Evolutionary conservation across 257 asterid species (phyloP), one percentile per base, ranked within the genome.

Genomic region (Jacaranda mimosifolia): DNA sequence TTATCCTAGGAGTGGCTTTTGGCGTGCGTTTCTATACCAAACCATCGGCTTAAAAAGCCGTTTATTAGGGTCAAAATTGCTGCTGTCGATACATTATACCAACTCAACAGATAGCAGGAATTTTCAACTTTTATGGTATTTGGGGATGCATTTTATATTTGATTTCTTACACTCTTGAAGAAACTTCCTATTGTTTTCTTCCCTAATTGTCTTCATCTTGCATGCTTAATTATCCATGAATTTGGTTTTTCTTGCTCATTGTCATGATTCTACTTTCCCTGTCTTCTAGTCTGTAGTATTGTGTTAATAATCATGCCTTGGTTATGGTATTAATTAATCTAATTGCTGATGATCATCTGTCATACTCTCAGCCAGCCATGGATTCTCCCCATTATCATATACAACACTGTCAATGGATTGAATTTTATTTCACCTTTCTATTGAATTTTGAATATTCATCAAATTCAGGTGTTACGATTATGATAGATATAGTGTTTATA

Each of bases 11-110:
- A 0, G 85, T 87, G 58, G 97, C 97, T 69, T 79, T 92, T 26
- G 97, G 87, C 18, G 78, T 91, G 72, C 95, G 95, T 70, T 88
- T 86, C 91, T 92, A 90, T 76, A 89, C 91, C 86, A 92, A 91
- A 78, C 72, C 94, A 35, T 75, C 94, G 1, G 90, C 93, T 82
- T 90, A 80, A 89, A 18, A 18, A 11, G 5, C 48, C 36, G 46
- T 26, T 26, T 26, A 1, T 26, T 2, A 26, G 32, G 32, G 70
- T 62, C 35, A 40, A 36, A 53, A 45, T 11, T 67, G 36, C 42
- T 43, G 55, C 5, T 18, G 14, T 53, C n/a, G 18, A 26, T 46
- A 38, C 66, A 38, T 60, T 69, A 40, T 26, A 6, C 40, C 32
- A 77, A 39, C 56, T 66, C 60, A 62, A 48, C 68, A 38, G 68